Conservation (phyloP, 495 filamentous ascomycete genomes). For the Neurospora pannonica region DNA sequence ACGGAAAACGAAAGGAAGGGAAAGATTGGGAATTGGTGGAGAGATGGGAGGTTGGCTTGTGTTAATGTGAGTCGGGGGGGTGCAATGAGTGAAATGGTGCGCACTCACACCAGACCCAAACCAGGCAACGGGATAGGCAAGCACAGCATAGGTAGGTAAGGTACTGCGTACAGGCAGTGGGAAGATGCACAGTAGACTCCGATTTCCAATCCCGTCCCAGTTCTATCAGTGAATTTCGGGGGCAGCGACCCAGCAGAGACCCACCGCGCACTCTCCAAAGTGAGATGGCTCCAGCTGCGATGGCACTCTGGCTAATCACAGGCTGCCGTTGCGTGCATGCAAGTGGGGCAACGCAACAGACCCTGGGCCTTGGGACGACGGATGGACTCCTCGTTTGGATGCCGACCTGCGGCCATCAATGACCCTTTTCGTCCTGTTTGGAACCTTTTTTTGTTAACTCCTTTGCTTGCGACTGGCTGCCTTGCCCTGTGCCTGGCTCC, state of each 20-base stretch:
- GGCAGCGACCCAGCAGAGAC: not conserved
- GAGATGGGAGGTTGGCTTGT: not conserved
- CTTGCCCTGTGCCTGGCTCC: not conserved
- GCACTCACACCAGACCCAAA: not conserved
- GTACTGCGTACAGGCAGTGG: not conserved
- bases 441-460: not conserved
- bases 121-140: not conserved
- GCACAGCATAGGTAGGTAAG: not conserved
- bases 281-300: not conserved
- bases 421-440: not conserved
- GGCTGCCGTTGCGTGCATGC: not conserved
- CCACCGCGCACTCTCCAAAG: not conserved
- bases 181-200: not conserved
- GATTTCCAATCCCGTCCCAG: not conserved
- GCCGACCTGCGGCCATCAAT: not conserved
- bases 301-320: not conserved
- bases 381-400: not conserved
- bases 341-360: not conserved
- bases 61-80: not conserved
- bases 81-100: not conserved
- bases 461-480: not conserved
- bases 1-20: not conserved
- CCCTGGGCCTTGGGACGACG: not conserved
- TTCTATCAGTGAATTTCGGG: not conserved
- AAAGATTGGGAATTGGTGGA: conserved; percentile 1